These are phyloP conservation scores for Pseudonitzschia delicatissima DNA, from an alignment of 108 stramenopile genomes.

Conservation along the genomic window DNA sequence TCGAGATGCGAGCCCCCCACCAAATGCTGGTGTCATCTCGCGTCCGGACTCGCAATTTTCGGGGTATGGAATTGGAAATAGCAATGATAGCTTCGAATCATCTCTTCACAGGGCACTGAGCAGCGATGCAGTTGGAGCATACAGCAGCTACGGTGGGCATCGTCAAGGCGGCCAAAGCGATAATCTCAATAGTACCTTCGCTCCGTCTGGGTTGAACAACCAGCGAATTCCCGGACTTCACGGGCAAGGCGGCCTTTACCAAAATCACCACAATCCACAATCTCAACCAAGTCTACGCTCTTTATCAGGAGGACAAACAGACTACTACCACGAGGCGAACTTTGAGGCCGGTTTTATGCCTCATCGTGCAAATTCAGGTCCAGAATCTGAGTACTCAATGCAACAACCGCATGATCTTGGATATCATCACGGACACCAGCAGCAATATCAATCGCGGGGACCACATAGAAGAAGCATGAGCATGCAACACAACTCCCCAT, in stretches of 20 bases:
- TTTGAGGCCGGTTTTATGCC: conserved; percentile 4
- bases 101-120: conserved; percentile 4
- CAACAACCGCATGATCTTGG: background rate
- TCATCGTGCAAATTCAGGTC: background rate
- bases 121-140: background rate
- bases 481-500: conserved; percentile 9
- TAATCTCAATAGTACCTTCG: background rate
- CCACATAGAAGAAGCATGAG: conserved; percentile 15
- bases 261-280: conserved; percentile 19
- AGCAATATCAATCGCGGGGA: background rate
- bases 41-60: conserved; percentile 13
- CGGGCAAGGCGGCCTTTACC: background rate
- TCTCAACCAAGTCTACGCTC: conserved; percentile 19
- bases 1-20: conserved; percentile 22
- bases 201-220: background rate
- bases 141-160: background rate
- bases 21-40: conserved; percentile 29
- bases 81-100: conserved; percentile 1
- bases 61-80: background rate
- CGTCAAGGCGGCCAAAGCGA: background rate
- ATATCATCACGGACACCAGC: background rate
- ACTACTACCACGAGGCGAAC: conserved; percentile 11
- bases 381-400: background rate
- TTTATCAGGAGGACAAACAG: background rate
- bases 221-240: background rate